Evolutionary conservation across 2,329 filamentous ascomycete species (phyloP).

Genomic region (Dendryphion nanum): DNA sequence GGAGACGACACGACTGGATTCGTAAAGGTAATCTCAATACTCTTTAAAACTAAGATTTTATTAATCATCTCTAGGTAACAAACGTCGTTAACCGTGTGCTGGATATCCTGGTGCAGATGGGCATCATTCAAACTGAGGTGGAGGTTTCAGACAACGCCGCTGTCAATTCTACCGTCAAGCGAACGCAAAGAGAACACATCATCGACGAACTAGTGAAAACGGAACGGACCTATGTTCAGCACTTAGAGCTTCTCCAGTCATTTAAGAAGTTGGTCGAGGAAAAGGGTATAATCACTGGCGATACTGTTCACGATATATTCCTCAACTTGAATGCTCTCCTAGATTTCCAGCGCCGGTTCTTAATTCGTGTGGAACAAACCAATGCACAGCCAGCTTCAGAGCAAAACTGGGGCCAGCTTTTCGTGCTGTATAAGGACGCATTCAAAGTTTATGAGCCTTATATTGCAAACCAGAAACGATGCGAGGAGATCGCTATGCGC

Average conservation of each 20-base stretch:
- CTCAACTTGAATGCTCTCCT: slow-evolving; percentile 92
- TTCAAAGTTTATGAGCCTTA: slow-evolving; percentile 96
- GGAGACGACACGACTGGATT: slow-evolving; percentile 96
- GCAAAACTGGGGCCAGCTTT: slow-evolving; percentile 95
- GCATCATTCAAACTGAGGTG: slow-evolving; percentile 56
- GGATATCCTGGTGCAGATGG: slow-evolving; percentile 77
- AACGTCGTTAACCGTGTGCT: slow-evolving; percentile 91
- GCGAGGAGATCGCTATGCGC: slow-evolving; percentile 76
- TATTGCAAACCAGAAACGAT: slow-evolving; percentile 93
- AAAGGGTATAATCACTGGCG: slow-evolving; percentile 81
- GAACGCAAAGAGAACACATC: slow-evolving; percentile 79
- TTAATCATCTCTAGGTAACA: slow-evolving; percentile 60
- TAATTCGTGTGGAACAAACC: slow-evolving; percentile 94
- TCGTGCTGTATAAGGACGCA: slow-evolving; percentile 77
- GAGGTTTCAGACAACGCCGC: slow-evolving; percentile 52
- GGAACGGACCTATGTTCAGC: slow-evolving; percentile 96
- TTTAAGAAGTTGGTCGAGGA: slow-evolving; percentile 89
- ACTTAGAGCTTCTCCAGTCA: slow-evolving; percentile 89
- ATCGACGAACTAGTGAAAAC: slow-evolving; percentile 90
- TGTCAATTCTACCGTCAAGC: slow-evolving; percentile 50
- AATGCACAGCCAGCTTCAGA: slow-evolving; percentile 74
- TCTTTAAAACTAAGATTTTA: neutral
- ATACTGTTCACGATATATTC: slow-evolving; percentile 91
- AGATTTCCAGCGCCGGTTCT: slow-evolving; percentile 90
- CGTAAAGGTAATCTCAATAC: slow-evolving; percentile 66